Evolutionary conservation across 1,139 yeast species (phyloP), one percentile per base, ranked within the genome.

Genomic region (Yamadazyma aaseri): DNA sequence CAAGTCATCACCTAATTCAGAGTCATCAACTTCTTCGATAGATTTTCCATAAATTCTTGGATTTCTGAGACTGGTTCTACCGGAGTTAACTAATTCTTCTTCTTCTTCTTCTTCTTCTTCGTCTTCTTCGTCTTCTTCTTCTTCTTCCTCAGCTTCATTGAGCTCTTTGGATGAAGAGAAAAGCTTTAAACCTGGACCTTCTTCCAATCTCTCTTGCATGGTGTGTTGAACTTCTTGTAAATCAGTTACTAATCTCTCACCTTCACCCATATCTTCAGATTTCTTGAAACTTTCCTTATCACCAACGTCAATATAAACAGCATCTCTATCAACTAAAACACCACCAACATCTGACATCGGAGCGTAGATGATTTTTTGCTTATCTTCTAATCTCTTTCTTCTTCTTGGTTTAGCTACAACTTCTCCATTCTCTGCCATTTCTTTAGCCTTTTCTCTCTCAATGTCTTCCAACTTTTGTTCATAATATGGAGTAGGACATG

Each of bases 281-380:
- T 77, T 71, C 13, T 74, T 79, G 55, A 85, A 85, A 46, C 58
- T 65, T 55, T 65, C 79, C 44, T 56, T 62, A 49, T 45, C 70
- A 3, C 96, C 97, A 31, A 90, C 82, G 54, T 94, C 97, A 43
- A 94, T 87, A 52, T 90, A 76, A 2, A 94, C 98, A 3, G 98
- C 97, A 66, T 94, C 98, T 55, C 84, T 90, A 63, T 94, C 99
- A 42, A 94, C 89, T 44, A 92, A 70, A 22, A 94, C 95, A 54
- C 99, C 99, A 36, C 97, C 97, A 17, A 92, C 97, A 60, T 94
- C 97, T 32, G 97, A 86, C 98, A 94, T 92, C 35, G 99, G 99
- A 0, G 98, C 99, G 57, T 94, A 94, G 2, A 94, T 89, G 46
- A 89, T 80, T 59, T 90, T 92, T 56, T 86, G 95, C 49, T 84